Evolutionary conservation across 192 early-diverging fungal genomes (phyloP), one percentile per base, ranked within the genome.

Genomic region (Backusella parvicylindrica): DNA sequence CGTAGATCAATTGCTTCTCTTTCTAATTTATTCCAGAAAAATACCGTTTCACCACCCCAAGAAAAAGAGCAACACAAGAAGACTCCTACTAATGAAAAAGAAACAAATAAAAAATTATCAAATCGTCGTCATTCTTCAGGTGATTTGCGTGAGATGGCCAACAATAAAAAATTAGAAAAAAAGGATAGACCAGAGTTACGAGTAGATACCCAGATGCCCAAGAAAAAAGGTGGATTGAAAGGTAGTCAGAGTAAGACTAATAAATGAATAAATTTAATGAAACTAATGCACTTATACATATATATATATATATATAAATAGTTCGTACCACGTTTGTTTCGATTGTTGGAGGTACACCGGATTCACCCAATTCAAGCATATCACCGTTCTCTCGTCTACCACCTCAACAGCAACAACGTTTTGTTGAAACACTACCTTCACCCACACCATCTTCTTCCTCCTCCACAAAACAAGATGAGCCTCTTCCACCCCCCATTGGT

Each of bases 111-210:
- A 30, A 31, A 38, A 11, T 60, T 30, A 32, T 67, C 23, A 31
- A 67, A 32, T 31, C 65, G 74, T 26, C 78, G 78, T 41, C 78
- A 79, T 65, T 79, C 78, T 21, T 63, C 74, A 56, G 74, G 73
- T 13, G 78, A 79, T 35, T 66, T 79, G 11, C 70, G 71, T 47
- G 64, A 77, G 64, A 53, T 77, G 35, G 53, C 60, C 28, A 63
- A 65, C 18, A 63, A 73, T 9, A 35, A 32, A n/a, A 67, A 67
- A 35, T 30, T 30, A 30, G 40, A 70, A 28, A 77, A 67, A 21
- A 71, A 71, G n/a, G 43, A 60, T 9, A 50, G 69, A 47, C 75
- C 68, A 12, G 38, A 40, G n/a, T 33, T 66, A 41, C 64, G 41
- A 38, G 64, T 77, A 8, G 33, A 72, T 33, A 41, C 47, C 12